Conservation (phyloP, 768 basidiomycete species). For the Hygrophorus russula region DNA sequence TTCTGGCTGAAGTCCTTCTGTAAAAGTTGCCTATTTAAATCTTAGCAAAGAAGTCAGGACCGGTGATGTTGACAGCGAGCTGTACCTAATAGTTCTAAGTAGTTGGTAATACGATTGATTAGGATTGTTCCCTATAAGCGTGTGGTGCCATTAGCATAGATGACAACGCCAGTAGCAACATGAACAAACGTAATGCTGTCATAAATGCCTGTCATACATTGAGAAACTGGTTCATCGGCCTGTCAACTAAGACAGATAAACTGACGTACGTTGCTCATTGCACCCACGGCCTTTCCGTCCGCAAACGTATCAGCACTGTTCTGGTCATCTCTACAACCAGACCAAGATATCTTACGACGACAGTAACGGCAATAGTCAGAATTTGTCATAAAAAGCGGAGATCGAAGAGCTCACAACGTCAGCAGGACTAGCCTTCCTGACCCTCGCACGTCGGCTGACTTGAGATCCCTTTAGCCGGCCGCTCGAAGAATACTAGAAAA, state of each 20-base stretch:
- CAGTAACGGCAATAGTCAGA: not conserved
- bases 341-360: constrained; percentile 54
- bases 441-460: constrained; percentile 20
- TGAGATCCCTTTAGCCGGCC: constrained; percentile 39
- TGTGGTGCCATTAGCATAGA: not conserved
- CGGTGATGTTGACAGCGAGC: not conserved
- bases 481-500: constrained; percentile 43
- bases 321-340: constrained; percentile 60
- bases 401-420: constrained; percentile 46
- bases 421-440: constrained; percentile 46
- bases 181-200: constrained; percentile 29
- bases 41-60: not conserved
- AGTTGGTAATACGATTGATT: constrained; percentile 57
- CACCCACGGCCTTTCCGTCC: constrained; percentile 57
- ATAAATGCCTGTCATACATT: constrained; percentile 44
- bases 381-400: not conserved
- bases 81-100: constrained; percentile 42
- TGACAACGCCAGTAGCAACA: not conserved
- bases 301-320: constrained; percentile 64
- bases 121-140: constrained; percentile 31
- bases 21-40: constrained; percentile 35
- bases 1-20: constrained; percentile 55
- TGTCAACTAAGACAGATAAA: not conserved
- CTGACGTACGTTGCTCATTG: constrained; percentile 66
- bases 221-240: not conserved